Evolutionary conservation across 352 stramenopile genomes (phyloP), one percentile per base, ranked within the genome.

Genomic region (Phytophthora foliorum): DNA sequence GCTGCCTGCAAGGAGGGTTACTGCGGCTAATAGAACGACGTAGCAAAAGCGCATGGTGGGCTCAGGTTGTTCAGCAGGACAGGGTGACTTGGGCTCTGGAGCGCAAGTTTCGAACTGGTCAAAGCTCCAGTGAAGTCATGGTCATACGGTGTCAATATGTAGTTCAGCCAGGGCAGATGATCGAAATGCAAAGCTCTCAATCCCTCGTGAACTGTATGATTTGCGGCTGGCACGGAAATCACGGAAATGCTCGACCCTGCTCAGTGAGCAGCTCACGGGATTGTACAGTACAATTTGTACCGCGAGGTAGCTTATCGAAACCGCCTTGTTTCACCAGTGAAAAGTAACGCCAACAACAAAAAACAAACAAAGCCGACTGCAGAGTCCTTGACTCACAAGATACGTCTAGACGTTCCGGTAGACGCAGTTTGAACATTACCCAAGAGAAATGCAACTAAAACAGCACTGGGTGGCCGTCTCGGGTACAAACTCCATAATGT

Each of bases 161-260:
- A 38, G 31, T 38, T 38, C 31, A 38, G 31, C 31, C 31, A 14
- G 31, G 31, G 31, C 36, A 42, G 36, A 49, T 24, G 42, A 49
- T 4, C 21, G 42, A 49, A 49, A 55, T 17, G 11, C n/a, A 39
- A 41, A 27, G 48, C 25, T 25, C 17, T 41, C 25, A 19, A 27
- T 55, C 48, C n/a, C 48, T 21, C 29, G 27, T 19, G 29, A 56
- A 56, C 49, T 31, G 48, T 54, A 54, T 39, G 45, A 36, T 52
- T 51, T 19, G 16, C 36, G 36, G 36, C 3, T 42, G 36, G 34
- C 34, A n/a, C n/a, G n/a, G n/a, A n/a, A n/a, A 38, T 16, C 3
- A 29, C 25, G 32, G 32, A 38, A 38, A 38, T 14, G 32, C 7
- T 38, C 10, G 31, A 14, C 31, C 11, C 7, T 14, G 32, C 32